Conservation (phyloP, 2,329 filamentous ascomycete species). For the Pseudogymnoascus sp. region DNA sequence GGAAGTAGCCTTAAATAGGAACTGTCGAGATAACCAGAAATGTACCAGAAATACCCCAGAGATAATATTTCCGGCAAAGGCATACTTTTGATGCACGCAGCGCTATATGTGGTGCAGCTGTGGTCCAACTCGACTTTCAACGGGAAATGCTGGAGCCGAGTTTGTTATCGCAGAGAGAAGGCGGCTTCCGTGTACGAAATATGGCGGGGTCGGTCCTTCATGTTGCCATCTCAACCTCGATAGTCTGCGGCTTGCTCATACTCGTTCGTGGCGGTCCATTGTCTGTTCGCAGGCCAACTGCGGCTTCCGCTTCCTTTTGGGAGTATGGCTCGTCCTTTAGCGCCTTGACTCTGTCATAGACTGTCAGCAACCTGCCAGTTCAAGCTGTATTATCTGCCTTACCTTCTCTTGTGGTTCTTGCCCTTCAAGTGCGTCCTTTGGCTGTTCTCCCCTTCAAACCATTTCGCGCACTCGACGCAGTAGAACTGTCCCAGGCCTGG, state of each 20-base stretch:
- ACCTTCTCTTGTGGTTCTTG: slow-evolving; percentile 92
- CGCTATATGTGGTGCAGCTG: neutral
- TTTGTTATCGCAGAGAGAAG: neutral
- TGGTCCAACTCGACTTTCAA: neutral
- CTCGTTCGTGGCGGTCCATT: slow-evolving; percentile 43
- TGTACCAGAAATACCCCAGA: slow-evolving; percentile 2
- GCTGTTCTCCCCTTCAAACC: slow-evolving; percentile 81
- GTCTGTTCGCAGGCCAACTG: slow-evolving; percentile 62
- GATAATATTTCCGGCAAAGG: neutral
- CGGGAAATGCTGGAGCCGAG: neutral
- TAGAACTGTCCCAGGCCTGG: slow-evolving; percentile 81
- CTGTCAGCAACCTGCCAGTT: neutral
- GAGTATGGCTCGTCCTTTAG: slow-evolving; percentile 78
- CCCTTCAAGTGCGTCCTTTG: slow-evolving; percentile 69
- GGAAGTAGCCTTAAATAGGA: slow-evolving; percentile 23
- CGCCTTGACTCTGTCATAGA: slow-evolving; percentile 60
- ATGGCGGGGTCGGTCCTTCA: neutral
- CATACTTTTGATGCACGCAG: neutral
- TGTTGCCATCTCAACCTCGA: slow-evolving; percentile 35
- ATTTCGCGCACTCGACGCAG: slow-evolving; percentile 90
- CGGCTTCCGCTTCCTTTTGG: slow-evolving; percentile 78
- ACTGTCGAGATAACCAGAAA: slow-evolving; percentile 1
- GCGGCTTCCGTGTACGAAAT: neutral
- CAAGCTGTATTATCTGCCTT: slow-evolving; percentile 17
- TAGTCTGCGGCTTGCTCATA: slow-evolving; percentile 20